Percentiles rank a stretch among this genome's conserved stretches.
phyloP scores from a whole-genome alignment of 2,329 filamentous ascomycete species.

The Aspergillus brasiliensis region DNA sequence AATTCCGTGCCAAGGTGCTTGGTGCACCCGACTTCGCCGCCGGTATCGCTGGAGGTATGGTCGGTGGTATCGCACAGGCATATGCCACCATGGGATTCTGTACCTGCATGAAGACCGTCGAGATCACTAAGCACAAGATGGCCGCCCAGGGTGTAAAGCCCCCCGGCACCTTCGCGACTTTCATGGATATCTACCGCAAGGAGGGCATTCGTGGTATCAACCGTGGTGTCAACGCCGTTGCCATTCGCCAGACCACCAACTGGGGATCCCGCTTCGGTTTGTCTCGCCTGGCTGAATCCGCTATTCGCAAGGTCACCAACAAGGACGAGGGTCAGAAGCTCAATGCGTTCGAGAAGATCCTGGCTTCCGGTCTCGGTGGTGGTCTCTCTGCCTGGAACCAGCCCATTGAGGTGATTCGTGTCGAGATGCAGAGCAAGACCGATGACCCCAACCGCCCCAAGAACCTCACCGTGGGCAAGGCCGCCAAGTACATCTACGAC shows the following conservation, averaged over 20 bases:
- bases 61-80: conserved; percentile 92
- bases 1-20: conserved; percentile 83
- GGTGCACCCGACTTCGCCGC: conserved; percentile 85
- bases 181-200: conserved; percentile 93
- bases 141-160: conserved; percentile 80
- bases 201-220: conserved; percentile 97
- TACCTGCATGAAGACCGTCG: conserved; percentile 99
- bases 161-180: conserved; percentile 88
- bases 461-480: conserved; percentile 95
- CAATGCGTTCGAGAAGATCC: conserved; percentile 79
- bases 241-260: conserved; percentile 98
- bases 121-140: conserved; percentile 98
- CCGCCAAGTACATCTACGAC: conserved; percentile 81
- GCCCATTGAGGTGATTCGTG: conserved; percentile 98
- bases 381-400: conserved; percentile 98
- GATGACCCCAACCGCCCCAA: conserved; percentile 96
- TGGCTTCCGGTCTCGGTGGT: conserved; percentile 84
- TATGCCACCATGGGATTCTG: conserved; percentile 99
- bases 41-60: conserved; percentile 89
- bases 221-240: conserved; percentile 97
- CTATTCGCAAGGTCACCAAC: conserved; percentile 75
- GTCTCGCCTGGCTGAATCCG: conserved; percentile 84
- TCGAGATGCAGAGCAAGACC: conserved; percentile 99
- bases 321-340: conserved; percentile 83
- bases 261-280: conserved; percentile 97